Conservation (phyloP, 495 filamentous ascomycete genomes). For the Rusavskia elegans region DNA sequence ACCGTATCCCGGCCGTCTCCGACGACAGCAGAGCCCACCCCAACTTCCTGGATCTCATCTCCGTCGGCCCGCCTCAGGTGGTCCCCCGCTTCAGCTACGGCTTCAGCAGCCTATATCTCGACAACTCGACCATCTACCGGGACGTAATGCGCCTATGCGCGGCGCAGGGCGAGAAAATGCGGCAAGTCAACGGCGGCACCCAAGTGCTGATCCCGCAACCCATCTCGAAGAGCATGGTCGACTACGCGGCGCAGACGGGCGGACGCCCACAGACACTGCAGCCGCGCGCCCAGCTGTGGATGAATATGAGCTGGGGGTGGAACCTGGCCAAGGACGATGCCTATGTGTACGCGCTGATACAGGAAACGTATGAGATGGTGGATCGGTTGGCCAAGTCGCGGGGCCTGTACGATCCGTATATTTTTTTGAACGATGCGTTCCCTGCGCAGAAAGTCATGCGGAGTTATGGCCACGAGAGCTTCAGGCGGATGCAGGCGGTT, state of each 20-base stretch:
- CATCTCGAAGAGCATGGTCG: too few relatives aligned
- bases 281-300: not conserved
- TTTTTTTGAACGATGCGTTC: too few relatives aligned
- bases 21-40: not conserved
- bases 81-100: not conserved
- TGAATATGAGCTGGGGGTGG: not conserved
- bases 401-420: too few relatives aligned
- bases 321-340: not conserved
- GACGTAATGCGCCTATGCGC: not conserved
- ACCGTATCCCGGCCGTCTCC: slow-evolving; percentile 1
- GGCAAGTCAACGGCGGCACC: too few relatives aligned
- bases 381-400: slow-evolving; percentile 9
- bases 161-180: not conserved
- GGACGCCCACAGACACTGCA: not conserved
- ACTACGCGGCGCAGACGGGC: not conserved
- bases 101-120: not conserved
- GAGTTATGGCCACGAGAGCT: slow-evolving; percentile 13
- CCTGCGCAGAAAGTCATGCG: too few relatives aligned
- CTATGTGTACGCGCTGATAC: slow-evolving; percentile 6
- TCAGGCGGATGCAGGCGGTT: slow-evolving; percentile 19
- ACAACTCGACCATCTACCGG: not conserved
- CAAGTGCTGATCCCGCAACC: too few relatives aligned
- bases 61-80: not conserved
- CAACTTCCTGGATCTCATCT: not conserved
- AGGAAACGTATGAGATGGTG: slow-evolving; percentile 5